phyloP scores from a whole-genome alignment of 176 grass and related monocot genomes.

The Paspalum notatum region DNA sequence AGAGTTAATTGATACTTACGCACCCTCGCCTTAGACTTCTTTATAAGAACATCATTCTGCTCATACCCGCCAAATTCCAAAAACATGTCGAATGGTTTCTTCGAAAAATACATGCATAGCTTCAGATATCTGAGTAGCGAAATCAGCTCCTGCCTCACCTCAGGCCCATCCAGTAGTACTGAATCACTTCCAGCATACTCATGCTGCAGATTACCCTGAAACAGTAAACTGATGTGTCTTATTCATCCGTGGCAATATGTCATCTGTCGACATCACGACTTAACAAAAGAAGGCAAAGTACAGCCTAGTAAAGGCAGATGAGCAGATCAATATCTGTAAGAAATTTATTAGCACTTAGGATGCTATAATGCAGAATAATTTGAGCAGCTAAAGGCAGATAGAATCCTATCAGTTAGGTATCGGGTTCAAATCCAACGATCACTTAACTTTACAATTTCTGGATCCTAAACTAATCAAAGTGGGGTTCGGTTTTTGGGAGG shows the following conservation, averaged over 20 bases:
- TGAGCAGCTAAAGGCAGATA: slow-evolving; percentile 29
- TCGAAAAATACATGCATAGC: slow-evolving; percentile 94
- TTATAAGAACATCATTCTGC: slow-evolving; percentile 69
- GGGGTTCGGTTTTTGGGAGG: neutral
- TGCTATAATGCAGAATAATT: slow-evolving; percentile 25
- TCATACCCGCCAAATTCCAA: slow-evolving; percentile 68
- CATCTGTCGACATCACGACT: neutral
- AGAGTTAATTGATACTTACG: slow-evolving; percentile 74
- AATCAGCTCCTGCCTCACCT: slow-evolving; percentile 53
- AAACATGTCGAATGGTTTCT: slow-evolving; percentile 79
- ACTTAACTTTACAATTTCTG: slow-evolving; percentile 8
- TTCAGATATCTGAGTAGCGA: slow-evolving; percentile 63
- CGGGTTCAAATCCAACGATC: slow-evolving; percentile 21
- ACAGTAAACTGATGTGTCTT: slow-evolving; percentile 24
- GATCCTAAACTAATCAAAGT: slow-evolving; percentile 30
- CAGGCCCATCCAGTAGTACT: slow-evolving; percentile 56
- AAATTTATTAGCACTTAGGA: neutral
- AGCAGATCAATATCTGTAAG: neutral
- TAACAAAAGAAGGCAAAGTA: neutral
- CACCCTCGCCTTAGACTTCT: slow-evolving; percentile 93
- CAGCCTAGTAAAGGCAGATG: too few relatives aligned
- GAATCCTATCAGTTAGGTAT: slow-evolving; percentile 34
- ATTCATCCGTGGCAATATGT: slow-evolving; percentile 20
- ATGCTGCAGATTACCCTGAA: slow-evolving; percentile 89
- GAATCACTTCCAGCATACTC: slow-evolving; percentile 81